A percentile compares a stretch with the other conserved stretches of the same genome.
These are phyloP conservation scores for Ogataea nakhonphanomensis DNA, from an alignment of 805 yeast species.

Conservation along the genomic window DNA sequence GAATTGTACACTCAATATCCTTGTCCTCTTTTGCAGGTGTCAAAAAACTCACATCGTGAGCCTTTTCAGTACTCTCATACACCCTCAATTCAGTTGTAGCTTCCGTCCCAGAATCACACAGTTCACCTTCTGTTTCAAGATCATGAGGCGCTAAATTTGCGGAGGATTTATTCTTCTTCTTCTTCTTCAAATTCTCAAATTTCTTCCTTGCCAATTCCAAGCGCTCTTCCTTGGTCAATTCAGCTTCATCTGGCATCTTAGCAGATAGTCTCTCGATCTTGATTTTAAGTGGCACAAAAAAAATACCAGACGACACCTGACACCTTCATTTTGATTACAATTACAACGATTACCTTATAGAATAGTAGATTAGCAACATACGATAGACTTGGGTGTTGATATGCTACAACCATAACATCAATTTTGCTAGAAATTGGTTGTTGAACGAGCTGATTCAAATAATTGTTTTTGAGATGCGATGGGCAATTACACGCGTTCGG, in stretches of 20 bases:
- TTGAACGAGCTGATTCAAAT: too few relatives aligned
- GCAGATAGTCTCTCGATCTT: background rate
- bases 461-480: too few relatives aligned
- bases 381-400: too few relatives aligned
- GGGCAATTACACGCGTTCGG: too few relatives aligned
- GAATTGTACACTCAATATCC: too few relatives aligned
- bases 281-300: background rate
- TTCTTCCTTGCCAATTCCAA: conserved; percentile 36
- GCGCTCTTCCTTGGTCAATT: conserved; percentile 32
- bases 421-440: too few relatives aligned
- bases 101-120: conserved; percentile 3
- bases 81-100: background rate
- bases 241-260: conserved; percentile 21
- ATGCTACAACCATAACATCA: too few relatives aligned
- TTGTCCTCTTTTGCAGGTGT: too few relatives aligned
- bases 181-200: conserved; percentile 33
- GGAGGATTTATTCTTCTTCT: conserved; percentile 19
- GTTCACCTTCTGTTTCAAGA: conserved; percentile 6
- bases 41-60: background rate
- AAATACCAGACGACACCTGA: background rate
- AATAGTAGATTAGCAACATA: too few relatives aligned
- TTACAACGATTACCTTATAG: too few relatives aligned
- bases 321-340: background rate
- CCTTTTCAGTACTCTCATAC: background rate
- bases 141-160: conserved; percentile 4